These are phyloP conservation scores for Ensete ventricosum DNA, from an alignment of 176 grass and related monocot genomes.

Conservation along the genomic window DNA sequence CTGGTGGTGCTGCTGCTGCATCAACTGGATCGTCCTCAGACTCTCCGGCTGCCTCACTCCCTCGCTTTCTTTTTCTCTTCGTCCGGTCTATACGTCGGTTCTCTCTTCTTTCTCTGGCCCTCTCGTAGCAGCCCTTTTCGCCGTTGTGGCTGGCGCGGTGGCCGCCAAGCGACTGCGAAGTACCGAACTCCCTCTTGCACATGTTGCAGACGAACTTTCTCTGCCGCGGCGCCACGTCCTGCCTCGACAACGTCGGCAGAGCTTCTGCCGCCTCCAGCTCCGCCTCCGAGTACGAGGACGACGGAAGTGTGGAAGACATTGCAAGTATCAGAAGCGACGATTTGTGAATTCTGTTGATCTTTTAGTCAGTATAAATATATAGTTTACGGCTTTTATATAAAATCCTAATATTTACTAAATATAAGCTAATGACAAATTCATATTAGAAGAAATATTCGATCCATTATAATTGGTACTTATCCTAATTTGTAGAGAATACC, in stretches of 20 bases:
- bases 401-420: no score
- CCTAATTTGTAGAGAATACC: no score
- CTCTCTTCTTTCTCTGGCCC: background rate
- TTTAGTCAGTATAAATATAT: no score
- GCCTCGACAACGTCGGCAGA: background rate
- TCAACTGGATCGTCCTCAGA: background rate
- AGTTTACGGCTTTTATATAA: no score
- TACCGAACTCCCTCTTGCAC: background rate
- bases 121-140: background rate
- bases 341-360: no score
- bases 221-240: background rate
- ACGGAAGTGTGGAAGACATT: background rate
- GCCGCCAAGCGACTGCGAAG: slow-evolving; percentile 7
- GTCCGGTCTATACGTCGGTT: background rate
- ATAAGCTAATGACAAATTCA: no score
- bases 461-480: no score
- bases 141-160: slow-evolving; percentile 6
- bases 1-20: no score
- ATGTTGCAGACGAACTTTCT: background rate
- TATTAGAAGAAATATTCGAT: no score
- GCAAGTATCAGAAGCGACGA: no score
- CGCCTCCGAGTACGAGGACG: no score
- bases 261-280: background rate
- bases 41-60: background rate
- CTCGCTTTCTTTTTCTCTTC: background rate